Base-by-base conservation (phyloP, 192 early-diverging fungal species). In the Linnemannia elongata region DNA sequence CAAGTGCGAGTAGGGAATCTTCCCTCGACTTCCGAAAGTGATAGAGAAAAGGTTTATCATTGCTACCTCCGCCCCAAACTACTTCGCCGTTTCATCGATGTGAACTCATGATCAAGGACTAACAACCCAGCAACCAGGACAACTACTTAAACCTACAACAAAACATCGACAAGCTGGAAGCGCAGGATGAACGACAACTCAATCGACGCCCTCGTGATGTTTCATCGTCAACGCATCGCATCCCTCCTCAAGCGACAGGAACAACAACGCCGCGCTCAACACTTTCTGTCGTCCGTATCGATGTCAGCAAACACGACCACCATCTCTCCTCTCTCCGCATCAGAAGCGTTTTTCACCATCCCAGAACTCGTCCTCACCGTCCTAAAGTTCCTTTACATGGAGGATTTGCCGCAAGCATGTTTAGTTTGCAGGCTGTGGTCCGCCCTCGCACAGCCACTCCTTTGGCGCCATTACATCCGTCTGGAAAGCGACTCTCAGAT, bases 361-460 rank as follows among this genome's bases (percentile, higher is more conserved):
- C 82, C 75, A 66, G 82, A 83, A 52, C 36, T 83, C 1, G 4
- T 73, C n/a, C 57, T 27, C 3, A 6, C 38, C 5, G 68, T 83
- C 18, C 20, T 73, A 6, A 47, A 73, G 36, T 66, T 36, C 42
- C 38, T 60, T 9, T 72, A n/a, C 2, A 41, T 24, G 0, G 7
- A 54, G 6, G 4, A 52, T n/a, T 74, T 76, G 76, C 57, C 76
- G 0, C 12, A 44, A 8, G 33, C 78, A 18, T 74, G 71, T 22
- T 47, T 52, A 8, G 74, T 83, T 60, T 74, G 54, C 44, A 83
- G 69, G 18, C 27, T n/a, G 22, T 83, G 70, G 77, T 22, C 22
- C 2, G 24, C 22, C 17, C 17, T 41, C 5, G 35, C 54, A 4
- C 71, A 69, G 9, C 82, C 76, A 0, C 10, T 74, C 30, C 57